A percentile compares a stretch with the other conserved stretches of the same genome.
phyloP scores from a whole-genome alignment of 2,329 filamentous ascomycete genomes.

The Colletotrichum tanaceti region DNA sequence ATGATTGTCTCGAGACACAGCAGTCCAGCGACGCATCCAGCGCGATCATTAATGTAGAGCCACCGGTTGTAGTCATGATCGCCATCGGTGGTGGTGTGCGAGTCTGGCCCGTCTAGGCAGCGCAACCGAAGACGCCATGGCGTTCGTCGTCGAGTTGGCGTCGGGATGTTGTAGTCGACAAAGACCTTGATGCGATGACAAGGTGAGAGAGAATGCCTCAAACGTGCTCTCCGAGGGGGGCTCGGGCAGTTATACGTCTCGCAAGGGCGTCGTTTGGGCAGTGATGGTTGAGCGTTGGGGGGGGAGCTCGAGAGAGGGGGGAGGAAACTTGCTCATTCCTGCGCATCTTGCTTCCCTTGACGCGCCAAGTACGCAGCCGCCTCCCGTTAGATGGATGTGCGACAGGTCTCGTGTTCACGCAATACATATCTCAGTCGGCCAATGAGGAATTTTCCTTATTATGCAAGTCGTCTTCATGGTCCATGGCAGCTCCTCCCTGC shows the following conservation, averaged over 20 bases:
- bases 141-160: not conserved
- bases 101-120: not conserved
- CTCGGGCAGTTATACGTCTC: not conserved
- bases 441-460: not conserved
- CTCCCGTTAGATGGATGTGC: not conserved
- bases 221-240: slow-evolving; percentile 9
- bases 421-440: not conserved
- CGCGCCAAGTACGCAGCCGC: not conserved
- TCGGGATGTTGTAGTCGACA: not conserved
- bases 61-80: not conserved
- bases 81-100: no score
- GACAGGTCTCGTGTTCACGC: not conserved
- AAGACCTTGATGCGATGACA: not conserved
- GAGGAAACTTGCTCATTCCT: slow-evolving; percentile 41
- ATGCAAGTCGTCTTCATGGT: no score
- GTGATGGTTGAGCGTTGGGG: not conserved
- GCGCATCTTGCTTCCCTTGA: slow-evolving; percentile 17
- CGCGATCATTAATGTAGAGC: not conserved
- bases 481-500: no score
- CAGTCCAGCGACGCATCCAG: slow-evolving; percentile 8
- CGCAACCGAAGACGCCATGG: slow-evolving; percentile 7
- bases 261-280: not conserved
- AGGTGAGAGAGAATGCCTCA: not conserved
- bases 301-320: slow-evolving; percentile 4
- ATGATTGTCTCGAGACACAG: slow-evolving; percentile 43